Conservation (phyloP, 306 rosid genomes). For the Sphenostylis stenocarpa region DNA sequence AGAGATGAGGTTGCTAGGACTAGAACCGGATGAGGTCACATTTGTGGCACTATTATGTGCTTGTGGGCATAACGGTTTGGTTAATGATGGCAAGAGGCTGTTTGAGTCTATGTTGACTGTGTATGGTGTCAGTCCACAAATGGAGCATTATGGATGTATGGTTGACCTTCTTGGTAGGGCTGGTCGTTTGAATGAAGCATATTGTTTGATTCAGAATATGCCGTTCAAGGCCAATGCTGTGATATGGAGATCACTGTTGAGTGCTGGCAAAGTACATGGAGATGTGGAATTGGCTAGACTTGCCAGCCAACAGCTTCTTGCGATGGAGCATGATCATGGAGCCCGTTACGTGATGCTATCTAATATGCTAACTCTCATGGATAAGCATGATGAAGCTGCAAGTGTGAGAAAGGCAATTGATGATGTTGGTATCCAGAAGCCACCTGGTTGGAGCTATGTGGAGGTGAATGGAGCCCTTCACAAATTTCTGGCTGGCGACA, state of each 20-base stretch:
- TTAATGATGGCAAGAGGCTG: conserved; percentile 44
- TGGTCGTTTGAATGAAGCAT: conserved; percentile 41
- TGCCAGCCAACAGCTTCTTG: conserved; percentile 46
- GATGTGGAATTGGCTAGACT: conserved; percentile 38
- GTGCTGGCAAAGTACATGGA: conserved; percentile 47
- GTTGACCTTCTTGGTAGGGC: conserved; percentile 56
- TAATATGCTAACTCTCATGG: conserved; percentile 33
- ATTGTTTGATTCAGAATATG: conserved; percentile 37
- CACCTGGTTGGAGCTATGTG: conserved; percentile 54
- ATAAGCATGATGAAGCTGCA: conserved; percentile 46
- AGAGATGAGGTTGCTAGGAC: conserved; percentile 41
- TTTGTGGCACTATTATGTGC: conserved; percentile 50
- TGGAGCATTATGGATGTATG: conserved; percentile 53
- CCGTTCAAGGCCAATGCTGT: conserved; percentile 49
- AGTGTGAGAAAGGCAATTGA: conserved; percentile 40
- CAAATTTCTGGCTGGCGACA: conserved; percentile 40
- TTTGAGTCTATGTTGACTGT: conserved; percentile 41
- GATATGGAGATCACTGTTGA: conserved; percentile 44
- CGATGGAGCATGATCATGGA: conserved; percentile 48
- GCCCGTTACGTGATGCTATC: conserved; percentile 45
- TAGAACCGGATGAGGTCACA: conserved; percentile 40
- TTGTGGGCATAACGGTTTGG: conserved; percentile 51
- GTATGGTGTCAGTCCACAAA: conserved; percentile 30
- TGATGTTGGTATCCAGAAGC: conserved; percentile 43
- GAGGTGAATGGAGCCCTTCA: conserved; percentile 45